Base-by-base conservation (phyloP, 129 eudicot genomes). In the Sambucus nigra region DNA sequence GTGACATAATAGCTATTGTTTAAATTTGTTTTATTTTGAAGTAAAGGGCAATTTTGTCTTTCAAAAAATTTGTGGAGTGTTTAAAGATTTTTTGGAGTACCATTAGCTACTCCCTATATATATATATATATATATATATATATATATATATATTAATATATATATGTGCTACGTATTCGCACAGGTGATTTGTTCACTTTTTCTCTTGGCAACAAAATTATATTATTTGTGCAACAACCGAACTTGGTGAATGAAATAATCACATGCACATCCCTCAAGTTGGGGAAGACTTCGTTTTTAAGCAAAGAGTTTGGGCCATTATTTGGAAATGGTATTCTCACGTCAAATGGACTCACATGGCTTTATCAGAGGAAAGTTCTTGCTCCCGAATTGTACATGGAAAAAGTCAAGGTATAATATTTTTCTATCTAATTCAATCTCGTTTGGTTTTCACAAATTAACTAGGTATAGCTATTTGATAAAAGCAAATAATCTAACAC, bases 301-400 rank as follows among this genome's bases (percentile, higher is more conserved):
- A n/a, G 28, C 12, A 23, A 48, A 23, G 26, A 48, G 8, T 23
- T 21, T 18, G 53, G 53, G 1, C 28, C 53, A 4, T 48, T 48
- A 28, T 28, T 48, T 21, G 53, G 53, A 20, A 21, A 44, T 6
- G 49, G 21, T 4, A 44, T 44, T 44, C 16, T 44, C 15, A 44
- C 49, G 15, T 44, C 53, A 9, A 23, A 23, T 23, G 28, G 53
- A 9, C 13, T n/a, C 8, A 23, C 28, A 7, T 48, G 53, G 53
- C 14, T 28, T 20, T 23, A 23, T 7, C 53, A 48, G 5, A 20
- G 53, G 11, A 48, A 48, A 21, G 28, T 48, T 18, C 26, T 48
- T 23, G 53, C 26, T 5, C 53, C 53, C 22, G 26, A 48, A 23
- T 28, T 48, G 4, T 45, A 45, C 50, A n/a, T 45, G 50, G 50